These are phyloP conservation scores for Colletotrichum spaethianum DNA, from an alignment of 2,329 filamentous ascomycete genomes.

Conservation along the genomic window DNA sequence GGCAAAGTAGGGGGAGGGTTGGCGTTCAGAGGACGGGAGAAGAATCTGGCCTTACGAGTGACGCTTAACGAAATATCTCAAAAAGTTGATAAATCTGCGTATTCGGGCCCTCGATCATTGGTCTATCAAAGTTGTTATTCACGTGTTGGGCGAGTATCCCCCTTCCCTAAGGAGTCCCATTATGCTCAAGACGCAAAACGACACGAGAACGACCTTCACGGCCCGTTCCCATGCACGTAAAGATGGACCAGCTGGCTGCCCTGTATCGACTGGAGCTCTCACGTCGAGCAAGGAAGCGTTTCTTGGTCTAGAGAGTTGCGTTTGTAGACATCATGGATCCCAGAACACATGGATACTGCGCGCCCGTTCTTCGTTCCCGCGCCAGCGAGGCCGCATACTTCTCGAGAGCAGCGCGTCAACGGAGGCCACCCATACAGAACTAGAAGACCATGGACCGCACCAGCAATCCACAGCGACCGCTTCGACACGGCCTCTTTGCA, in stretches of 20 bases:
- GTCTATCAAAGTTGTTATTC: neutral
- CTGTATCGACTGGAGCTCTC: neutral
- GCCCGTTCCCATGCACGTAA: neutral
- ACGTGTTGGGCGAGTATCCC: neutral
- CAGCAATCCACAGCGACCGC: neutral
- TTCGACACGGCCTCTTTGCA: neutral
- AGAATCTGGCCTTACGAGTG: neutral
- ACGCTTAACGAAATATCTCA: neutral
- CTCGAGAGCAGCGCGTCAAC: neutral
- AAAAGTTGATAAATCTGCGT: neutral
- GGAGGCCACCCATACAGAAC: neutral
- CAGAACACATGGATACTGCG: too few relatives aligned
- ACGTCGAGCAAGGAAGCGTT: neutral
- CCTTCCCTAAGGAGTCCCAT: neutral
- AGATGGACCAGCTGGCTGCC: neutral
- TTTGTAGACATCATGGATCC: neutral
- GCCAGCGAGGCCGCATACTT: neutral
- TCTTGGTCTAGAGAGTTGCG: neutral
- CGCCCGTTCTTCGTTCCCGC: too few relatives aligned
- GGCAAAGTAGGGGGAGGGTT: neutral
- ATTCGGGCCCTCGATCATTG: neutral
- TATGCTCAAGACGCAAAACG: neutral
- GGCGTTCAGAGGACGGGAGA: too few relatives aligned
- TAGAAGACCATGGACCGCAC: neutral
- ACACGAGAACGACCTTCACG: neutral